Evolutionary conservation across 805 yeast species (phyloP).

Genomic region (Candida andamanensis): DNA sequence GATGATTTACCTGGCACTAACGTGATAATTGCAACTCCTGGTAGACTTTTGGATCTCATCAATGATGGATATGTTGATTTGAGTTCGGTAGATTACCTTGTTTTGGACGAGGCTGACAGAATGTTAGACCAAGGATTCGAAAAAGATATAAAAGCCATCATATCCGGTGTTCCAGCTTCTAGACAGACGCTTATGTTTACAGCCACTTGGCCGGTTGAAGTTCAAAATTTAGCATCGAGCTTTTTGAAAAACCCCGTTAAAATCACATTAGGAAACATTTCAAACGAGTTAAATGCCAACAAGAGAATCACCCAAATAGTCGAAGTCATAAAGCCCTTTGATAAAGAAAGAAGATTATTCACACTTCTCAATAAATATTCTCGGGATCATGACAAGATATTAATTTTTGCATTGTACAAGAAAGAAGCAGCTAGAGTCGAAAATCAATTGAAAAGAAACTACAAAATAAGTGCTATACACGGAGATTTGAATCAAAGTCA

Average conservation of each 20-base stretch:
- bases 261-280: conserved; percentile 84
- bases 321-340: conserved; percentile 75
- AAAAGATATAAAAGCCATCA: conserved; percentile 85
- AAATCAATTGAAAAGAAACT: conserved; percentile 67
- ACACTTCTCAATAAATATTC: conserved; percentile 69
- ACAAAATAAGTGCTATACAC: conserved; percentile 85
- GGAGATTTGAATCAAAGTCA: conserved; percentile 93
- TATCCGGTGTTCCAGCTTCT: conserved; percentile 46
- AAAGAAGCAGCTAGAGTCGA: conserved; percentile 95
- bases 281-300: conserved; percentile 88
- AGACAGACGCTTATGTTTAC: conserved; percentile 98
- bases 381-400: conserved; percentile 69
- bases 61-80: conserved; percentile 82
- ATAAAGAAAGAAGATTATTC: conserved; percentile 72
- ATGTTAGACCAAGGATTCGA: conserved; percentile 98
- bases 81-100: conserved; percentile 65
- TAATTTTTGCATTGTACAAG: conserved; percentile 91
- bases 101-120: conserved; percentile 96
- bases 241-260: conserved; percentile 86
- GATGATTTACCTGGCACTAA: conserved; percentile 59
- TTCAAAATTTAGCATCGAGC: conserved; percentile 80
- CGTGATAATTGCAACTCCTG: conserved; percentile 96
- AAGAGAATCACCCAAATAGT: conserved; percentile 90
- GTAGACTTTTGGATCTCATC: conserved; percentile 84
- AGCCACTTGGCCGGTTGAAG: conserved; percentile 99